Evolutionary conservation across 2,329 filamentous ascomycete species (phyloP).

Genomic region (Calcarisporium arbuscula): DNA sequence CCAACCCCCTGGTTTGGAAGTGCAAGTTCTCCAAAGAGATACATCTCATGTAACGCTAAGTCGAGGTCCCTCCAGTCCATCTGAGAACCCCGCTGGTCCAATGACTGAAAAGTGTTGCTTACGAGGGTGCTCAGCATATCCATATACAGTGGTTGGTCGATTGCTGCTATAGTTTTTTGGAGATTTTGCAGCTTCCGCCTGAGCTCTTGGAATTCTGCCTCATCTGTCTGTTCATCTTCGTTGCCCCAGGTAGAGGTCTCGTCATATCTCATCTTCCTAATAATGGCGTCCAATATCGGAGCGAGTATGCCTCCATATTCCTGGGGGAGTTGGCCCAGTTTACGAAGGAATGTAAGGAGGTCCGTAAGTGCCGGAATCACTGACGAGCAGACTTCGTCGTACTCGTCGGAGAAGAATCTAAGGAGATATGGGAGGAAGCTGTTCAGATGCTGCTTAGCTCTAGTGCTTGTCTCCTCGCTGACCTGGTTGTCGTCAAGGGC

Average conservation of each 20-base stretch:
- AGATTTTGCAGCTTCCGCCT: conserved; percentile 83
- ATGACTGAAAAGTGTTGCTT: conserved; percentile 75
- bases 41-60: conserved; percentile 91
- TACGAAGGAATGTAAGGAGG: conserved; percentile 83
- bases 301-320: conserved; percentile 78
- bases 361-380: conserved; percentile 92
- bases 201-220: conserved; percentile 94
- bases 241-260: conserved; percentile 91
- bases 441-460: conserved; percentile 75
- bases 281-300: conserved; percentile 84
- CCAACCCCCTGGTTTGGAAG: conserved; percentile 82
- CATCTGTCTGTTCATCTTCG: conserved; percentile 90
- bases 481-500: conserved; percentile 65
- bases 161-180: conserved; percentile 85
- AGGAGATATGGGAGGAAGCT: conserved; percentile 81
- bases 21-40: conserved; percentile 89
- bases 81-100: conserved; percentile 65
- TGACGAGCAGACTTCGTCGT: conserved; percentile 94
- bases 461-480: conserved; percentile 58
- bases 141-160: conserved; percentile 84
- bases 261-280: conserved; percentile 95
- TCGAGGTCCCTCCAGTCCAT: conserved; percentile 96
- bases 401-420: conserved; percentile 95
- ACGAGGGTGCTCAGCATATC: conserved; percentile 83
- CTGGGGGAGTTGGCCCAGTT: conserved; percentile 64